A percentile compares a stretch with the other conserved stretches of the same genome.
phyloP scores from a whole-genome alignment of 1,284 basidiomycete genomes.

The Irpex rosettiformis region DNA sequence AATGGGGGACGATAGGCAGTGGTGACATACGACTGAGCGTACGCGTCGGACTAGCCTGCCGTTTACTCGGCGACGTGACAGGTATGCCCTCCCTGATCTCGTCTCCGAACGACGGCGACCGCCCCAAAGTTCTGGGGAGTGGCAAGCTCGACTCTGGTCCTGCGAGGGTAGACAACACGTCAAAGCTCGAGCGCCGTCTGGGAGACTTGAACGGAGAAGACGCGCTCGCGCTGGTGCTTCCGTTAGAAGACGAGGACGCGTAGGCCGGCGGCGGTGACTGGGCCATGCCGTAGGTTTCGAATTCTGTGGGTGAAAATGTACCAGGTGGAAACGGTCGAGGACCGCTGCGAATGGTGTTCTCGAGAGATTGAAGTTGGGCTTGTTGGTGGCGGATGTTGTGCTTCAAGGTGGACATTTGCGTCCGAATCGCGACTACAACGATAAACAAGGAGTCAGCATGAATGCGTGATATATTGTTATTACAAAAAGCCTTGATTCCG shows the following conservation, averaged over 20 bases:
- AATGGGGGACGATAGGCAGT: background rate
- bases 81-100: conserved; percentile 70
- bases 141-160: conserved; percentile 73
- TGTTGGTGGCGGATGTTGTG: conserved; percentile 76
- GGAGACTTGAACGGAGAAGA: conserved; percentile 34
- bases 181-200: conserved; percentile 58
- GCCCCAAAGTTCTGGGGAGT: conserved; percentile 46
- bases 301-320: conserved; percentile 35
- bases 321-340: conserved; percentile 53
- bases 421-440: conserved; percentile 59
- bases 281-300: conserved; percentile 16
- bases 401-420: conserved; percentile 71
- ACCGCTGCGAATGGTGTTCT: conserved; percentile 59
- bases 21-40: conserved; percentile 70
- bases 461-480: background rate
- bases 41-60: conserved; percentile 67
- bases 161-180: conserved; percentile 64
- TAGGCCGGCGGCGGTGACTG: conserved; percentile 36
- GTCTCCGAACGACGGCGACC: conserved; percentile 28
- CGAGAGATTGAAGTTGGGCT: conserved; percentile 65
- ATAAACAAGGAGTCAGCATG: background rate
- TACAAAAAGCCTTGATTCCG: background rate
- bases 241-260: conserved; percentile 24
- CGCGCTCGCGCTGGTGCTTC: background rate
- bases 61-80: conserved; percentile 41